These are phyloP conservation scores for Fraxinus sp. DNA, from an alignment of 305 asterid species.

Conservation along the genomic window DNA sequence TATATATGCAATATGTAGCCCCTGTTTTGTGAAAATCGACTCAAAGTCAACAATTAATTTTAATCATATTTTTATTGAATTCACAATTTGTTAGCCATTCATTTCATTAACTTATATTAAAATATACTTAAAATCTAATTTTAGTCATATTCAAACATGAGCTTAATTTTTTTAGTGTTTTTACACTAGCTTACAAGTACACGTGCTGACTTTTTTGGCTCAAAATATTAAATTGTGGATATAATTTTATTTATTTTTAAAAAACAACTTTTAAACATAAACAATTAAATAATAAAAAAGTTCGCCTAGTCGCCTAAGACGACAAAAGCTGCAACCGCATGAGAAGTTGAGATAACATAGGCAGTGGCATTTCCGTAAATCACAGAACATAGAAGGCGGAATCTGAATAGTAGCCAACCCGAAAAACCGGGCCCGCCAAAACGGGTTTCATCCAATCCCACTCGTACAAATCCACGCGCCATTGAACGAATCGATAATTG, in stretches of 20 bases:
- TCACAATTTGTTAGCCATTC: background rate
- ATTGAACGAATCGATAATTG: constrained; percentile 27
- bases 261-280: background rate
- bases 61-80: too few species aligned
- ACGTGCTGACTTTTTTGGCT: too few species aligned
- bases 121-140: too few species aligned
- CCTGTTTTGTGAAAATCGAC: background rate
- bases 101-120: too few species aligned
- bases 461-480: constrained; percentile 45
- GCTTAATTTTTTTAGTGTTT: too few species aligned
- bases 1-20: background rate
- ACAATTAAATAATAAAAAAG: background rate
- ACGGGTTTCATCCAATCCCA: background rate
- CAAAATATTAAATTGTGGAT: too few species aligned
- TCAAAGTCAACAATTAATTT: too few species aligned
- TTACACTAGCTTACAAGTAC: too few species aligned
- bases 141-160: too few species aligned
- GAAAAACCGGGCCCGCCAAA: constrained; percentile 39
- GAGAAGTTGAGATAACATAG: constrained; percentile 25
- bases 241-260: too few species aligned
- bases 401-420: constrained; percentile 21
- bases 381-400: constrained; percentile 1
- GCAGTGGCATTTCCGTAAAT: constrained; percentile 33
- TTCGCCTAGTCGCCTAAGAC: background rate
- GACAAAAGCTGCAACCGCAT: constrained; percentile 9